A percentile compares a stretch with the other conserved stretches of the same genome.
phyloP scores from a whole-genome alignment of 2,329 filamentous ascomycete genomes.

The Fusarium sublunatum region DNA sequence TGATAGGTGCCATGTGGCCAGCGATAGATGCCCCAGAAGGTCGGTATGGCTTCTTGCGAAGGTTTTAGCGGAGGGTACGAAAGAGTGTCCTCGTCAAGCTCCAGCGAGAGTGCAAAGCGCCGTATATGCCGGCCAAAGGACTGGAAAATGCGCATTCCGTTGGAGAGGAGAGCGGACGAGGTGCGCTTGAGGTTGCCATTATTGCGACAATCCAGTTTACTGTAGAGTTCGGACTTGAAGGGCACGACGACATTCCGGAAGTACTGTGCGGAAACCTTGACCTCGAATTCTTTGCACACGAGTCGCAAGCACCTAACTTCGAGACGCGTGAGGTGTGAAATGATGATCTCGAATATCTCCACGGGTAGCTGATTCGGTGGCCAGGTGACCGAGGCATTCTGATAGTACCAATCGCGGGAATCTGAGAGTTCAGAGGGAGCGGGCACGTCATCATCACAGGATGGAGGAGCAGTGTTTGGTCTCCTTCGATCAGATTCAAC shows the following conservation, averaged over 20 bases:
- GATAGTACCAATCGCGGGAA: constrained; percentile 8
- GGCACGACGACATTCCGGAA: constrained; percentile 73
- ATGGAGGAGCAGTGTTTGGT: constrained; percentile 35
- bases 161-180: constrained; percentile 50
- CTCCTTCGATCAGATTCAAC: constrained; percentile 14
- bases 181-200: constrained; percentile 40
- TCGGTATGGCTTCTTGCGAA: constrained; percentile 63
- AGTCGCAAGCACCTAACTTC: constrained; percentile 71
- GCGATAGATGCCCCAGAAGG: constrained; percentile 73
- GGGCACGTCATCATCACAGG: constrained; percentile 30
- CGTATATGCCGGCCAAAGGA: constrained; percentile 70
- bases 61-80: constrained; percentile 66
- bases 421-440: constrained; percentile 11
- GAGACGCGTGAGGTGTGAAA: constrained; percentile 63
- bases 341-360: constrained; percentile 71
- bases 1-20: constrained; percentile 72
- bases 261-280: constrained; percentile 65
- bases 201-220: constrained; percentile 45
- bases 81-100: constrained; percentile 67
- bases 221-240: constrained; percentile 73
- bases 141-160: constrained; percentile 70
- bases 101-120: constrained; percentile 75
- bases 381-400: constrained; percentile 41
- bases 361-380: constrained; percentile 60
- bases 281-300: constrained; percentile 68